Conservation (phyloP, 805 yeast genomes). For the Millerozyma miso region DNA sequence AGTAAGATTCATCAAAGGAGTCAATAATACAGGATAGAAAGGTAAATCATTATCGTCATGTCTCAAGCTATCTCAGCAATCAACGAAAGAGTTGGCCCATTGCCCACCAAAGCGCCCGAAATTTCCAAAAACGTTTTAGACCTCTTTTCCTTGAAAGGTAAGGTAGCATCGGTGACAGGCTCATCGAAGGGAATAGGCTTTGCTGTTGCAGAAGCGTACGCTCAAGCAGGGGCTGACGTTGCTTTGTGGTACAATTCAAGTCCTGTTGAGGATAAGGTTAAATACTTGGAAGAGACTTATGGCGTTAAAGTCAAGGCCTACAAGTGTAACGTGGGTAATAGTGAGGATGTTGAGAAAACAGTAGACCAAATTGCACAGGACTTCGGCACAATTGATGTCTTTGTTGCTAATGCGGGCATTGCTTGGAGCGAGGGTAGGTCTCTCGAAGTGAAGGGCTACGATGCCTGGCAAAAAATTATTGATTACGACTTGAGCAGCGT, state of each 20-base stretch:
- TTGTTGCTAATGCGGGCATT: constrained; percentile 88
- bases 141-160: constrained; percentile 74
- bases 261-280: constrained; percentile 62
- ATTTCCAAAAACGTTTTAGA: constrained; percentile 54
- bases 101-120: constrained; percentile 54
- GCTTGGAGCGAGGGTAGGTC: constrained; percentile 69
- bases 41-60: constrained; percentile 2
- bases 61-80: constrained; percentile 12
- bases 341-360: constrained; percentile 45
- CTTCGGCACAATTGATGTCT: constrained; percentile 76
- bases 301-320: constrained; percentile 62
- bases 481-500: constrained; percentile 41
- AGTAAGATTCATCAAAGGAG: too few relatives aligned
- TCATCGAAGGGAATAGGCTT: constrained; percentile 80
- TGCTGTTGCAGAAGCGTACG: constrained; percentile 76
- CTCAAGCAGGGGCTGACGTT: constrained; percentile 85
- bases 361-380: constrained; percentile 53
- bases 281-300: constrained; percentile 49
- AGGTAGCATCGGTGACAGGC: constrained; percentile 82
- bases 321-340: constrained; percentile 53
- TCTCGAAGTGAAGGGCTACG: constrained; percentile 33
- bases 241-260: constrained; percentile 44
- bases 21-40: too few relatives aligned
- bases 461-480: constrained; percentile 31
- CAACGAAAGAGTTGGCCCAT: constrained; percentile 30